Conservation (phyloP, 345 rosid genomes). For the Anastatica hierochuntica region DNA sequence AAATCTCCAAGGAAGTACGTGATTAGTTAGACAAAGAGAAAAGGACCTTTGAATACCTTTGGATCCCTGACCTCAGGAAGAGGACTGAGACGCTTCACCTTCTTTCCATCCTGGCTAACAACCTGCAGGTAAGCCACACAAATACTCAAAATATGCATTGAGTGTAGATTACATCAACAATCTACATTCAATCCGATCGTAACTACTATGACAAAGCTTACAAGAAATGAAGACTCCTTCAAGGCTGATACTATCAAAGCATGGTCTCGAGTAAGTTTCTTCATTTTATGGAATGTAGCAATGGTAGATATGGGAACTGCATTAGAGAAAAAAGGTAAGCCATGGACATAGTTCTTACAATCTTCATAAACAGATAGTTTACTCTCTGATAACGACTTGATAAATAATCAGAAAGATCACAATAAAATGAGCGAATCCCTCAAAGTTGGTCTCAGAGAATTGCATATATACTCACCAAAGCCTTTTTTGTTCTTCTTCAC, state of each 20-base stretch:
- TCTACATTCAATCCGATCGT: not conserved
- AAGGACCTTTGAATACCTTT: conserved; percentile 42
- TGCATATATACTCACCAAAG: conserved; percentile 42
- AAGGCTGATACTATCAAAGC: conserved; percentile 47
- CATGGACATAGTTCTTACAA: not conserved
- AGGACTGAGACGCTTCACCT: conserved; percentile 68
- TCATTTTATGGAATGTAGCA: conserved; percentile 69
- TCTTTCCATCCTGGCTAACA: conserved; percentile 70
- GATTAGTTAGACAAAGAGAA: not conserved
- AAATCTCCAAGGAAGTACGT: not conserved
- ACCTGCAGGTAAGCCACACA: conserved; percentile 35
- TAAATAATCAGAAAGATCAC: too few relatives aligned
- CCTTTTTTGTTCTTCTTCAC: conserved; percentile 74
- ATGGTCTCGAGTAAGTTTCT: conserved; percentile 57
- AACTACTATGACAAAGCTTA: conserved; percentile 25
- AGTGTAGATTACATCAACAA: not conserved
- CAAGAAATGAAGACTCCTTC: conserved; percentile 69
- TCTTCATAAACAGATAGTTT: not conserved
- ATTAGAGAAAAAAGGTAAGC: conserved; percentile 1
- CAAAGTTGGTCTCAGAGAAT: not conserved
- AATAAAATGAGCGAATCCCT: not conserved
- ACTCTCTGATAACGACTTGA: not conserved
- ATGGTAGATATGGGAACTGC: conserved; percentile 75
- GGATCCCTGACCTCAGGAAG: conserved; percentile 55
- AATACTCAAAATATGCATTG: conserved; percentile 7